A percentile compares a stretch with the other conserved stretches of the same genome.
Evolutionary conservation across 345 rosid species (phyloP).

Genomic region (Acer yangbiense): DNA sequence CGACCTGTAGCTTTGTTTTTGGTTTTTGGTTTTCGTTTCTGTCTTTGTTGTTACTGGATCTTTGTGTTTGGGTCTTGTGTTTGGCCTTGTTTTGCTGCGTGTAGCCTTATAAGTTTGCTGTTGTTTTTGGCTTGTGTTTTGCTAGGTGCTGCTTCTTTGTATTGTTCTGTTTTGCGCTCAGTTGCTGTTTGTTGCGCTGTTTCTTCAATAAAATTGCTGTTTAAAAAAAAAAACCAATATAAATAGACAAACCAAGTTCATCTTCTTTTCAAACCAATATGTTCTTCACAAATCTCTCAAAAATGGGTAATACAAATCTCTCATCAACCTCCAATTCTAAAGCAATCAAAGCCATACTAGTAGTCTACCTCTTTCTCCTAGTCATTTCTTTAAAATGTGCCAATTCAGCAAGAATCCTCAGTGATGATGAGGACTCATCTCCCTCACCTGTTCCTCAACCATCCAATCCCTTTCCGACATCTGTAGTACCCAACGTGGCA

Average conservation of each 20-base stretch:
- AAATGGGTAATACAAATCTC: conserved; percentile 6
- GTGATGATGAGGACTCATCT: not conserved
- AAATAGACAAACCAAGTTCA: not conserved
- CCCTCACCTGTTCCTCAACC: conserved; percentile 7
- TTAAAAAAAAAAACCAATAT: too few species aligned
- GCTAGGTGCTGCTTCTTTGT: too few species aligned
- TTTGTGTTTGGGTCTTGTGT: too few species aligned
- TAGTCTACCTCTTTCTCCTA: not conserved
- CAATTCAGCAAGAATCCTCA: conserved; percentile 9
- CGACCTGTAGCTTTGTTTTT: too few species aligned
- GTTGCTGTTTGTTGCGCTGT: too few species aligned
- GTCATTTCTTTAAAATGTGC: not conserved
- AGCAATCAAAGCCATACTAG: not conserved
- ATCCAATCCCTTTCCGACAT: not conserved
- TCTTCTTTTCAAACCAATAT: not conserved
- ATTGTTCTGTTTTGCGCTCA: too few species aligned
- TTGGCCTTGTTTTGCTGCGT: too few species aligned
- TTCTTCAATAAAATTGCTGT: too few species aligned
- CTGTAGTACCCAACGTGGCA: not conserved
- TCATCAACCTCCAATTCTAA: not conserved
- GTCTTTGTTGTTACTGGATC: too few species aligned
- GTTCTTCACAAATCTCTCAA: not conserved
- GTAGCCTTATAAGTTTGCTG: too few species aligned
- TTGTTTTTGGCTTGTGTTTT: too few species aligned
- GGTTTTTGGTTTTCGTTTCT: too few species aligned